Percentiles rank a stretch among this genome's conserved stretches.
Evolutionary conservation across 2,329 filamentous ascomycete genomes (phyloP).

Genomic region (Tothia fuscella): DNA sequence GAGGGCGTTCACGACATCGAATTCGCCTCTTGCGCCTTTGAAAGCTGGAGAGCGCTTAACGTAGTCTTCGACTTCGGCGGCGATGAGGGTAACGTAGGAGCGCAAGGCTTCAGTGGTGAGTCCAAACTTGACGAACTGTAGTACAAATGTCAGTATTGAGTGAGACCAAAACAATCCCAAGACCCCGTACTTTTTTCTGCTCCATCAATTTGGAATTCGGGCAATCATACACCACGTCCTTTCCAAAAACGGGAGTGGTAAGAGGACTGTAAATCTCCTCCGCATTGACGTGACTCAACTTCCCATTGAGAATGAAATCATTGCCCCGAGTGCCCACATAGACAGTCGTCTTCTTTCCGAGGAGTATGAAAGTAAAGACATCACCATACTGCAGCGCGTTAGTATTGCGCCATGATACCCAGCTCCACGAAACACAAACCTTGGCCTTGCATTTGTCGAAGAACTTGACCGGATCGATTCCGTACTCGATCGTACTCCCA

Average conservation of each 20-base stretch:
- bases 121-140: slow-evolving; percentile 67
- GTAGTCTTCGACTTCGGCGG: slow-evolving; percentile 60
- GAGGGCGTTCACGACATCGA: slow-evolving; percentile 64
- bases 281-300: slow-evolving; percentile 77
- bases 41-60: slow-evolving; percentile 55
- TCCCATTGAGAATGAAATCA: slow-evolving; percentile 85
- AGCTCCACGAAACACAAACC: slow-evolving; percentile 34
- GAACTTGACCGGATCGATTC: slow-evolving; percentile 86
- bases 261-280: slow-evolving; percentile 82
- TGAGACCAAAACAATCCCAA: slow-evolving; percentile 10
- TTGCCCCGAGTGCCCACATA: slow-evolving; percentile 73
- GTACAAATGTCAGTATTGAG: slow-evolving; percentile 6
- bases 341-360: slow-evolving; percentile 82
- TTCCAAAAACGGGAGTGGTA: slow-evolving; percentile 60
- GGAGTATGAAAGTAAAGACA: slow-evolving; percentile 77
- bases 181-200: slow-evolving; percentile 66
- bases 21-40: slow-evolving; percentile 54
- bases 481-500: slow-evolving; percentile 85
- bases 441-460: slow-evolving; percentile 63
- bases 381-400: slow-evolving; percentile 57
- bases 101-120: slow-evolving; percentile 64
- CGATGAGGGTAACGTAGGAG: slow-evolving; percentile 69
- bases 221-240: slow-evolving; percentile 82
- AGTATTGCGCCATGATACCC: slow-evolving; percentile 11
- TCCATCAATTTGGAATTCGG: slow-evolving; percentile 90